phyloP scores from a whole-genome alignment of 1,139 yeast species.

The Candida anutae region DNA sequence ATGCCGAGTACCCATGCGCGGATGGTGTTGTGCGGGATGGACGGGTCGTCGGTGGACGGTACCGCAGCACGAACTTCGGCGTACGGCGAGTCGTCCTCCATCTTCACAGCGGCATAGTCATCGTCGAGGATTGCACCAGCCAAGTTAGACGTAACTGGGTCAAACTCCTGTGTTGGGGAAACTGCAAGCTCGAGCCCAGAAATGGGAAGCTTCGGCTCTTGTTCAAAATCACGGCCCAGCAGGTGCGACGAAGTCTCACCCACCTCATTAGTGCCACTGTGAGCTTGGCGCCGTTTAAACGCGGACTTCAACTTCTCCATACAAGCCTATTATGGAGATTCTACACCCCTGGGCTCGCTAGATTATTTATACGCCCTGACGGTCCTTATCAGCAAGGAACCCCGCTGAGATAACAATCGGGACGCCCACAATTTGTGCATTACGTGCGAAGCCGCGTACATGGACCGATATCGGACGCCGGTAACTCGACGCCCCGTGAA shows the following conservation, averaged over 20 bases:
- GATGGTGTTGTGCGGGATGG: constrained; percentile 50
- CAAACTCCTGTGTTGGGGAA: constrained; percentile 28
- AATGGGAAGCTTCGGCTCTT: constrained; percentile 11
- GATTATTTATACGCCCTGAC: no score
- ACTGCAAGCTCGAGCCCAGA: constrained; percentile 13
- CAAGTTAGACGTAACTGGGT: constrained; percentile 24
- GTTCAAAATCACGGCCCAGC: constrained; percentile 10
- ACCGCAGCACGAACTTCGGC: constrained; percentile 69
- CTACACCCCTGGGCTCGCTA: no score
- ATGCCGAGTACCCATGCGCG: constrained; percentile 53
- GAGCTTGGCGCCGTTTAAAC: no score
- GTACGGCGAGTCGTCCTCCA: constrained; percentile 53
- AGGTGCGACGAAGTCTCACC: not conserved
- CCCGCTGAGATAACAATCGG: no score
- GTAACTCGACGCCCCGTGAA: no score
- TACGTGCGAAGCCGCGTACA: no score
- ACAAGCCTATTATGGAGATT: no score
- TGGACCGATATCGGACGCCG: no score
- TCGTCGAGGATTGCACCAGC: constrained; percentile 18
- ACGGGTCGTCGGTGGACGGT: constrained; percentile 50
- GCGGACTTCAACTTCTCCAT: no score
- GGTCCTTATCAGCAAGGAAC: no score
- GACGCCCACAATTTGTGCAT: no score
- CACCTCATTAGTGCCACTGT: no score
- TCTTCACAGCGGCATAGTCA: constrained; percentile 35